A percentile compares a stretch with the other conserved stretches of the same genome.
Conservation (phyloP, 176 grass and related monocot genomes). For the Rhynchospora breviuscula region DNA sequence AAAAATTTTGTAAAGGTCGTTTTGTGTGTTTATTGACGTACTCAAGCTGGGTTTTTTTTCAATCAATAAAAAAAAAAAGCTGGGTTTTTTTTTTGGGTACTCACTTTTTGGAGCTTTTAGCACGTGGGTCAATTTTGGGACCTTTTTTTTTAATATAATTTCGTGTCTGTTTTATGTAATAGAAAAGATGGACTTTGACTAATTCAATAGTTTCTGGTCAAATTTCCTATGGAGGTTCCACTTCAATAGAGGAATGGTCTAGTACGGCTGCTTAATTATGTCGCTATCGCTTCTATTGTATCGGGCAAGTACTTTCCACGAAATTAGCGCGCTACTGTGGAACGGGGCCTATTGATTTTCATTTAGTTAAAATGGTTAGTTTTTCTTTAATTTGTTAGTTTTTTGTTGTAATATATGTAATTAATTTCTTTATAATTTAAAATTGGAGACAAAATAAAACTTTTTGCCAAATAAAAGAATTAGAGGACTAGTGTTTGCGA, state of each 20-base stretch:
- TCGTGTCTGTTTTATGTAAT: background rate
- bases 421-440: background rate
- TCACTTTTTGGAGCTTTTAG: background rate
- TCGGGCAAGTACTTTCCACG: background rate
- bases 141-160: background rate
- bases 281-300: background rate
- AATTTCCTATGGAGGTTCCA: background rate
- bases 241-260: background rate
- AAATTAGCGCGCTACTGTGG: background rate
- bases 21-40: background rate
- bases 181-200: background rate
- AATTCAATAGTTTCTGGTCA: conserved; percentile 1
- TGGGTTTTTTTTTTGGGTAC: background rate
- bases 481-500: background rate
- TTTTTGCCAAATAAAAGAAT: background rate
- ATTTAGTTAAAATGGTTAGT: background rate
- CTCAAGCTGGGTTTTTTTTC: background rate
- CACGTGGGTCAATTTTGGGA: background rate
- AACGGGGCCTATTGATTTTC: background rate
- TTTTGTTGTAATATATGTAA: background rate
- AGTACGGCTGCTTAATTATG: background rate
- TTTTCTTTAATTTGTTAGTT: background rate
- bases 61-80: no score
- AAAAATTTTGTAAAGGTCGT: background rate
- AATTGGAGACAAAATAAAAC: background rate